Base-by-base conservation (phyloP, 495 filamentous ascomycete species). In the Neurospora sp. region DNA sequence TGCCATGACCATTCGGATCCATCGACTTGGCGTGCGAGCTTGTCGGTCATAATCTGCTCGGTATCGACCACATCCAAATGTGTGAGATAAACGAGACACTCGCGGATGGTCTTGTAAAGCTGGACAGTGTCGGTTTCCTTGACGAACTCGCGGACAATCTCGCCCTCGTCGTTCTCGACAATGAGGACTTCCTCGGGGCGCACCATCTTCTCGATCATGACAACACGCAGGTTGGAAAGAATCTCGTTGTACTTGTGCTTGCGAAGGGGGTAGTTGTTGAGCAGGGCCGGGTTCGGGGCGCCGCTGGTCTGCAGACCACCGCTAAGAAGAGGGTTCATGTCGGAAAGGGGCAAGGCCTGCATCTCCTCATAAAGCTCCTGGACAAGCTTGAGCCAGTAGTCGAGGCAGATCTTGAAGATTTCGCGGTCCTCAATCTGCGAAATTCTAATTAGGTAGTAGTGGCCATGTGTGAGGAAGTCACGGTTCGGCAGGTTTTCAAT, bases 201-300 rank as follows among this genome's bases (percentile, higher is more conserved):
- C 38, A 98, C 96, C 96, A 99, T 98, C 83, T 97, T 97, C 85
- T 99, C 96, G 74, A 99, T 98, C 96, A 99, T 99, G 53, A 99
- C 96, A 48, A 93, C 91, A 72, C 96, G 91, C 68, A 99, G 86
- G 79, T 97, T 97, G 10, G 94, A 94, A 22, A 99, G 84, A 16
- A 99, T 91, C 76, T 97, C 93, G 73, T 90, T 90, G 80, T 98
- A 99, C 81, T 97, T 97, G 85, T 99, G 95, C 84, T 98, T 98
- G 40, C 96, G 89, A 31, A 99, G 86, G 27, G 96, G 94, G 77
- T 94, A 96, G 80, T 92, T 95, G 74, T 88, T 89, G 69, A 98
- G 85, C 12, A 94, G 84, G 46, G 83, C 88, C 2, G 96, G 95
- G 81, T 97, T 92, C 44, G 93, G 90, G 1, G 95, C 95, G 39